A percentile compares a stretch with the other conserved stretches of the same genome.
Conservation (phyloP, 148 eudicot genomes). For the Camellia lanceoleosa region DNA sequence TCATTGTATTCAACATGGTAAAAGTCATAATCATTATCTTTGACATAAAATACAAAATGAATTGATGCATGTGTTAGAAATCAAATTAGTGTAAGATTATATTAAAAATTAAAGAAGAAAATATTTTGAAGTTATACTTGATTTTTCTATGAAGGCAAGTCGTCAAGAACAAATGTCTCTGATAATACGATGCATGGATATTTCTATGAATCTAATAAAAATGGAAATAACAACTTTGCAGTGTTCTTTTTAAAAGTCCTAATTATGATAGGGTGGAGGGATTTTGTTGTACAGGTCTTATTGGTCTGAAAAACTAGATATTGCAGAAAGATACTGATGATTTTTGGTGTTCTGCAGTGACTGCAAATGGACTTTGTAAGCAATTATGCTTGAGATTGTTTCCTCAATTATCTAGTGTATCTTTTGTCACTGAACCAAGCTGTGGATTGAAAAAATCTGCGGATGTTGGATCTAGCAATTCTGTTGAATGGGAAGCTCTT, state of each 20-base stretch:
- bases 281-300: background rate
- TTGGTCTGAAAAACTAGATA: background rate
- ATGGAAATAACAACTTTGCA: background rate
- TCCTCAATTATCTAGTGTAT: slow-evolving; percentile 57
- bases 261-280: background rate
- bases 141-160: too few species aligned
- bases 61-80: too few species aligned
- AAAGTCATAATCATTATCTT: too few species aligned
- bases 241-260: background rate
- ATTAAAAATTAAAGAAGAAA: too few species aligned
- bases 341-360: slow-evolving; percentile 47
- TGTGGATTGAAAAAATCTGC: slow-evolving; percentile 12
- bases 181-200: too few species aligned
- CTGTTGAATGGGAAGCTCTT: slow-evolving; percentile 37
- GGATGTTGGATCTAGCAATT: slow-evolving; percentile 44
- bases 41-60: too few species aligned
- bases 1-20: too few species aligned
- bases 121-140: too few species aligned
- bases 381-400: slow-evolving; percentile 54
- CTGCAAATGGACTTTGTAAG: slow-evolving; percentile 63
- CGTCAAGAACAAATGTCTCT: too few species aligned
- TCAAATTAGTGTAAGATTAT: too few species aligned
- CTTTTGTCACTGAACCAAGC: slow-evolving; percentile 28
- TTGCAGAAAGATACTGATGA: background rate
- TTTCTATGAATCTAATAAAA: background rate